These are phyloP conservation scores for Boletus bicolor DNA, from an alignment of 768 basidiomycete species.

Conservation along the genomic window DNA sequence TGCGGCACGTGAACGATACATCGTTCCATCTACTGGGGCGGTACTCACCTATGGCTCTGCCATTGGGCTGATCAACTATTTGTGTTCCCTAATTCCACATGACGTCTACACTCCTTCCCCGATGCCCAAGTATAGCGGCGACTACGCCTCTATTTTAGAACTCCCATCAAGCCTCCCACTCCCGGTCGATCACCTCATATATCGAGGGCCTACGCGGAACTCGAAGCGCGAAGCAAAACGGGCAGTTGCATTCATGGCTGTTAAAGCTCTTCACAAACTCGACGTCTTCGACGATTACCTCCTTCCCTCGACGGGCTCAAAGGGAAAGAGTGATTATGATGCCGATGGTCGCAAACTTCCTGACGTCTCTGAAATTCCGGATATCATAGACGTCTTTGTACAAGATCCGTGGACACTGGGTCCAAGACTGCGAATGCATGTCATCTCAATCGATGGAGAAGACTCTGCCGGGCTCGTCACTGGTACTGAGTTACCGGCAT, in stretches of 20 bases:
- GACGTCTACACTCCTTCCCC: constrained; percentile 65
- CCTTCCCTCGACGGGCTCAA: constrained; percentile 59
- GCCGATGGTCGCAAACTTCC: constrained; percentile 45
- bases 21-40: constrained; percentile 70
- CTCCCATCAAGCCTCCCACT: constrained; percentile 70
- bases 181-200: constrained; percentile 49
- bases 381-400: constrained; percentile 57
- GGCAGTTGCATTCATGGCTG: constrained; percentile 77
- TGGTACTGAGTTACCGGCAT: constrained; percentile 51
- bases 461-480: constrained; percentile 63
- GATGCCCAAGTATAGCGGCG: constrained; percentile 59
- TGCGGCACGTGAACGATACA: constrained; percentile 66
- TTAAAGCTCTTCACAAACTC: constrained; percentile 62
- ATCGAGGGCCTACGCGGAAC: constrained; percentile 53
- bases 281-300: constrained; percentile 82
- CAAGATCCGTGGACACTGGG: constrained; percentile 66
- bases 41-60: constrained; percentile 77
- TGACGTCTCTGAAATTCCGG: constrained; percentile 46
- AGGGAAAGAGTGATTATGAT: constrained; percentile 49
- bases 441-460: constrained; percentile 48
- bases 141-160: constrained; percentile 54
- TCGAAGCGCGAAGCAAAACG: constrained; percentile 83
- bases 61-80: constrained; percentile 63
- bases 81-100: constrained; percentile 75
- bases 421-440: constrained; percentile 60